These are phyloP conservation scores for Clonostachys rhizophaga DNA, from an alignment of 2,329 filamentous ascomycete species.

Conservation along the genomic window DNA sequence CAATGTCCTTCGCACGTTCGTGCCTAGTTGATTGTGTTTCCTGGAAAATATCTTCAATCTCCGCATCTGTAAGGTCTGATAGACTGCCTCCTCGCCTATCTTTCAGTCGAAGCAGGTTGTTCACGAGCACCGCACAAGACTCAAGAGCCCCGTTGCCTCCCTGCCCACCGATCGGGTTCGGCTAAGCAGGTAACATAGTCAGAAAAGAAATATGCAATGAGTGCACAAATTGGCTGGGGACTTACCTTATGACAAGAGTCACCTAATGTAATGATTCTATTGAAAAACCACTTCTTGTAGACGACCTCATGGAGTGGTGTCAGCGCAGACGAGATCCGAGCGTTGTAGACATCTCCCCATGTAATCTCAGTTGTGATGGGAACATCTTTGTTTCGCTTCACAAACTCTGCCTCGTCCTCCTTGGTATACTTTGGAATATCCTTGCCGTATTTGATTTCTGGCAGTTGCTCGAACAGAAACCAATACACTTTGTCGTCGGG, in stretches of 20 bases:
- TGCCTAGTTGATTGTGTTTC: conserved; percentile 10
- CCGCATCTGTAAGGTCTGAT: background rate
- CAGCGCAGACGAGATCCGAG: conserved; percentile 15
- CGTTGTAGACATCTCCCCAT: conserved; percentile 20
- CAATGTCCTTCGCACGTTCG: no score
- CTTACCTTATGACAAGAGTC: conserved; percentile 25
- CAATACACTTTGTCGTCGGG: conserved; percentile 23
- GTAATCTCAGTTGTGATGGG: conserved; percentile 13
- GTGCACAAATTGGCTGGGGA: no score
- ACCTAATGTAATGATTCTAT: conserved; percentile 19
- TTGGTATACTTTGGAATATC: conserved; percentile 23
- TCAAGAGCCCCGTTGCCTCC: conserved; percentile 17
- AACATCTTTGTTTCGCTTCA: conserved; percentile 11
- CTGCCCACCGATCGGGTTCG: conserved; percentile 12
- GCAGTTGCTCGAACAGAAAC: conserved; percentile 24
- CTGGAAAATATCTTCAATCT: conserved; percentile 3
- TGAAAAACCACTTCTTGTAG: conserved; percentile 23
- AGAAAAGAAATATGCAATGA: no score
- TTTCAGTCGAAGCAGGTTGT: conserved; percentile 1
- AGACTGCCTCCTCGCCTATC: background rate
- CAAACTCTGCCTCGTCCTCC: conserved; percentile 20
- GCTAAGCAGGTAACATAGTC: conserved; percentile 2
- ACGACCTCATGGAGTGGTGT: conserved; percentile 23
- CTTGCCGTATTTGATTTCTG: conserved; percentile 16
- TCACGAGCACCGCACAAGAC: conserved; percentile 10